Evolutionary conservation across 2,329 filamentous ascomycete species (phyloP).

Genomic region (Neonectria punicea): DNA sequence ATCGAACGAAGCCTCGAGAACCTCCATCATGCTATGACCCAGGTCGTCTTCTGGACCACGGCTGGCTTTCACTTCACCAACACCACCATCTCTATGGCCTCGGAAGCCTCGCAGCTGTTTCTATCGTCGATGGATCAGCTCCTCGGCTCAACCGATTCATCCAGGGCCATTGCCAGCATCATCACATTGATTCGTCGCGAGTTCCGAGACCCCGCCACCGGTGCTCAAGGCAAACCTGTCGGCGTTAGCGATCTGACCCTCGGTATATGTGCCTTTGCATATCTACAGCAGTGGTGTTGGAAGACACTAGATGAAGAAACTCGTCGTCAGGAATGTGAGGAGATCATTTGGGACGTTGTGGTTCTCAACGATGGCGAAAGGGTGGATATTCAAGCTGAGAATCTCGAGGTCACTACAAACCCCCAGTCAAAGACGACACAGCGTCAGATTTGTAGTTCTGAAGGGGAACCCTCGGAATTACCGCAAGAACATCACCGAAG

Average conservation of each 20-base stretch:
- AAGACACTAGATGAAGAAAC: conserved; percentile 62
- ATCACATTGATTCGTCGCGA: conserved; percentile 71
- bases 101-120: conserved; percentile 67
- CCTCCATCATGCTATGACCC: conserved; percentile 67
- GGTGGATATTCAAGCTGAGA: conserved; percentile 59
- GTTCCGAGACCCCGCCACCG: conserved; percentile 71
- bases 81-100: conserved; percentile 63
- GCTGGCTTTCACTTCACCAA: conserved; percentile 69
- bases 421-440: conserved; percentile 5
- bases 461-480: conserved; percentile 2
- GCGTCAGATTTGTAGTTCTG: conserved; percentile 8
- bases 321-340: conserved; percentile 59
- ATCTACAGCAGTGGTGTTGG: conserved; percentile 68
- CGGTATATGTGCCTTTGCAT: conserved; percentile 69
- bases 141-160: conserved; percentile 76
- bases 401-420: background rate
- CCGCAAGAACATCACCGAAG: background rate
- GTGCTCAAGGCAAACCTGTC: conserved; percentile 67
- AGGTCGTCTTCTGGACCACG: conserved; percentile 69
- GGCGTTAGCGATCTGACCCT: conserved; percentile 70
- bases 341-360: conserved; percentile 74
- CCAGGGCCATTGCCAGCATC: conserved; percentile 73
- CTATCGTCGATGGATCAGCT: conserved; percentile 71
- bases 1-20: conserved; percentile 66
- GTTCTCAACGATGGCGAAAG: conserved; percentile 68